Evolutionary conservation across 2,329 filamentous ascomycete species (phyloP), one percentile per base, ranked within the genome.

Genomic region (Peltaster fructicola): DNA sequence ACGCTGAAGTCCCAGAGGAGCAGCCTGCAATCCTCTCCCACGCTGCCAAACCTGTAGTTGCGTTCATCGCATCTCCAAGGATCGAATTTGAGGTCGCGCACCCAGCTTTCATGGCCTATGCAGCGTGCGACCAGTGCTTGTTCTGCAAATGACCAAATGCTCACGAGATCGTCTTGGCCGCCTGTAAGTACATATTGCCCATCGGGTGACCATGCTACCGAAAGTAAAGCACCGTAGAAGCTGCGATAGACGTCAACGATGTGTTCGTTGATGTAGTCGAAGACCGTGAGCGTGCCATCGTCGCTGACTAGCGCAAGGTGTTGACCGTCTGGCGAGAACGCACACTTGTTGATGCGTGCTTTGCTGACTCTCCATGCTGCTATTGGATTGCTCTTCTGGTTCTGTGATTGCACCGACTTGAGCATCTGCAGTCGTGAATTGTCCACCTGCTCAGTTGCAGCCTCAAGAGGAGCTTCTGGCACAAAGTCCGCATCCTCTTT

Each of bases 1-100:
- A 92, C 81, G 37, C 75, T 92, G 48, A 98, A 98, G 56, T 98
- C 88, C 88, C 88, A 98, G 8, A 98, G 59, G 30, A 92, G 68
- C 10, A 98, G 58, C 29, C 82, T 66, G 40, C 84, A 80, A 48
- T 98, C 88, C 47, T 95, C 85, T 8, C 85, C 88, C 1, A 98
- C 85, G 41, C 81, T 92, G 15, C 88, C 88, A 42, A 98, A 92
- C 2, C 88, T 70, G 52, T 98, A 98, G 41, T 81, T 95, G 39
- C 77, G 71, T 46, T 91, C 81, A 44, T 98, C 88, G 44, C 88
- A 98, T 34, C 84, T 68, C 88, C 88, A 98, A 0, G 82, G 82
- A 48, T 98, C 88, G 48, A 95, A 98, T 3, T 81, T 80, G 18
- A 98, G 80, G 9, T 74, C 72, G 3, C 81, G 82, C 1, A 98